Conservation (phyloP, 352 stramenopile genomes). For the Globisporangium viniferum region DNA sequence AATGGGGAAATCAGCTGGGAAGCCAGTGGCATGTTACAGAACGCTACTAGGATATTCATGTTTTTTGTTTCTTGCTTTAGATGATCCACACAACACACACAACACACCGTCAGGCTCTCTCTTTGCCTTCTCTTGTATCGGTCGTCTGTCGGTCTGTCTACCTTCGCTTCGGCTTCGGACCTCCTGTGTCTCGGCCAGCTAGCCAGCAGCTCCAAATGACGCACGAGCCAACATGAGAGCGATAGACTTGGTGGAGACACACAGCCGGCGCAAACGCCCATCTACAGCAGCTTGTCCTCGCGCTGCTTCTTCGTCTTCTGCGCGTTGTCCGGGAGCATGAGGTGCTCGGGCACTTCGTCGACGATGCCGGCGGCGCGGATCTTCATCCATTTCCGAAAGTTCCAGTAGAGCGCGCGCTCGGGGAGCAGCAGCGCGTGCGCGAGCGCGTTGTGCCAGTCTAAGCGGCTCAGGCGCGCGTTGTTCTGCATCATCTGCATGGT, state of each 20-base stretch:
- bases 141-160: not conserved
- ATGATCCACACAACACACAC: not conserved
- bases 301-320: conserved; percentile 26
- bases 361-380: conserved; percentile 57
- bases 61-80: not conserved
- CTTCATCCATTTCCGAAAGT: conserved; percentile 87
- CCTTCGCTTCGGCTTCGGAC: not conserved
- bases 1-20: not conserved
- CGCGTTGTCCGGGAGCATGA: conserved; percentile 46
- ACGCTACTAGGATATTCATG: conserved; percentile 10
- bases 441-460: conserved; percentile 80
- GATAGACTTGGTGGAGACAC: not conserved
- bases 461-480: conserved; percentile 68
- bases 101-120: not conserved
- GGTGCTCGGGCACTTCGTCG: conserved; percentile 48
- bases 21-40: not conserved
- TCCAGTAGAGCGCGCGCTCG: conserved; percentile 78
- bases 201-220: not conserved
- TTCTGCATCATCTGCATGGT: conserved; percentile 87
- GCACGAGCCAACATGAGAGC: no score
- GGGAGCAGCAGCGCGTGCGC: conserved; percentile 50
- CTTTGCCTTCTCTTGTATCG: not conserved
- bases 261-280: no score
- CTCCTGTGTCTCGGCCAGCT: not conserved
- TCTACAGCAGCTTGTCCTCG: conserved; percentile 8